These are phyloP conservation scores for Yamadazyma taylorii DNA, from an alignment of 1,139 yeast species.

Conservation along the genomic window DNA sequence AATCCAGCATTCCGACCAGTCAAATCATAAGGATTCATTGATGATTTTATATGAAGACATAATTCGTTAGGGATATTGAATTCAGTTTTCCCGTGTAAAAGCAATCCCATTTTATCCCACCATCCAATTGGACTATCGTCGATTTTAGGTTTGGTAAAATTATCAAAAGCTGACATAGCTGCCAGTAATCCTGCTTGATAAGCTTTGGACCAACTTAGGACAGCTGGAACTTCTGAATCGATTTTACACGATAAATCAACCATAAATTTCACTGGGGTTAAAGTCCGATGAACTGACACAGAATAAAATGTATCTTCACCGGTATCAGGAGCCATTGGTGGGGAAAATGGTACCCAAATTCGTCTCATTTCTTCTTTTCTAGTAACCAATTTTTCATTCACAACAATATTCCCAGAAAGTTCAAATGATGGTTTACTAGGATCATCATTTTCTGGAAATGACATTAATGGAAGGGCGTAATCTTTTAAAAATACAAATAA, in stretches of 20 bases:
- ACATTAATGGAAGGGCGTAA: conserved; percentile 43
- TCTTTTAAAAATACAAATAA: conserved; percentile 37
- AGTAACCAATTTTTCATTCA: conserved; percentile 41
- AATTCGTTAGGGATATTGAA: conserved; percentile 56
- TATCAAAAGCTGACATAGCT: conserved; percentile 45
- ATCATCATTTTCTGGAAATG: conserved; percentile 37
- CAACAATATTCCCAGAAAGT: conserved; percentile 38
- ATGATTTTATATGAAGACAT: conserved; percentile 60
- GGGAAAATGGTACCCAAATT: conserved; percentile 48
- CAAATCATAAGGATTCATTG: conserved; percentile 72
- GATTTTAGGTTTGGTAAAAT: conserved; percentile 65
- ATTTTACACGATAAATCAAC: conserved; percentile 36
- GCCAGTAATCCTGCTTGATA: conserved; percentile 42
- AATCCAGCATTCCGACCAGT: conserved; percentile 77
- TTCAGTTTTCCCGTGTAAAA: conserved; percentile 48
- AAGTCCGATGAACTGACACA: conserved; percentile 41
- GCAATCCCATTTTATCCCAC: conserved; percentile 53
- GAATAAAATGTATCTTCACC: conserved; percentile 41
- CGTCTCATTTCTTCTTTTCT: conserved; percentile 44
- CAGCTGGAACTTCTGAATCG: conserved; percentile 39
- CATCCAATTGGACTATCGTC: conserved; percentile 88
- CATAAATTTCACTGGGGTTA: conserved; percentile 46
- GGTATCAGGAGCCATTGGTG: conserved; percentile 30
- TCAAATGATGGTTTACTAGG: conserved; percentile 29
- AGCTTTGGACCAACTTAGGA: conserved; percentile 46